A percentile compares a stretch with the other conserved stretches of the same genome.
Conservation (phyloP, 495 filamentous ascomycete species). For the Trichoderma gamsii region DNA sequence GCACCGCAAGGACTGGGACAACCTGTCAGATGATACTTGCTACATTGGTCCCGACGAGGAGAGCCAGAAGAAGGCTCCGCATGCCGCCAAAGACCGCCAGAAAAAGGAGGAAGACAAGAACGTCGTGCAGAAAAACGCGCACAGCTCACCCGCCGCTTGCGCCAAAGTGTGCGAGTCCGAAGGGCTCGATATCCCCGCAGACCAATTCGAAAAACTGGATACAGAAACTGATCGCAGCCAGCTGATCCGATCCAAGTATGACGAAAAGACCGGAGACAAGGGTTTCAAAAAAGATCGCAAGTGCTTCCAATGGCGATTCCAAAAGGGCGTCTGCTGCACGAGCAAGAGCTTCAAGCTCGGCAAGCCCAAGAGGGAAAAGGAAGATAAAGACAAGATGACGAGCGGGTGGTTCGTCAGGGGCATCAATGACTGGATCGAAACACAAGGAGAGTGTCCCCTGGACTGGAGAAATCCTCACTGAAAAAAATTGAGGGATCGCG, state of each 20-base stretch:
- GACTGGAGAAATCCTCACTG: conserved; percentile 13
- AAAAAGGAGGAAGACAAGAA: conserved; percentile 33
- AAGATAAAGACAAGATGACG: conserved; percentile 23
- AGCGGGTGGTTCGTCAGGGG: conserved; percentile 33
- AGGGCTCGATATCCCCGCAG: conserved; percentile 22
- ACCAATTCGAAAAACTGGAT: conserved; percentile 22
- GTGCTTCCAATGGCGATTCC: conserved; percentile 34
- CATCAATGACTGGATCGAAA: conserved; percentile 34
- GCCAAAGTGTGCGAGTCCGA: conserved; percentile 36
- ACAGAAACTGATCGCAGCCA: conserved; percentile 26
- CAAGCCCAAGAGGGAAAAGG: conserved; percentile 24
- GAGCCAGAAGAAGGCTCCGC: conserved; percentile 22
- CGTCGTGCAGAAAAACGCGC: conserved; percentile 31
- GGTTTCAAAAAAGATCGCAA: conserved; percentile 21
- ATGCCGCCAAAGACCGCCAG: conserved; percentile 21
- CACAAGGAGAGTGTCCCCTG: conserved; percentile 27
- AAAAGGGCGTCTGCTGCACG: conserved; percentile 32
- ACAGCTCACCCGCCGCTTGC: conserved; percentile 35
- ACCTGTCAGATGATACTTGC: conserved; percentile 36
- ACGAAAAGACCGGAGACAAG: conserved; percentile 18
- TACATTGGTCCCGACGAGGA: conserved; percentile 30
- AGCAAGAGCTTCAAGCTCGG: conserved; percentile 30
- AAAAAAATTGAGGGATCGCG: no score
- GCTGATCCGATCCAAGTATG: conserved; percentile 23
- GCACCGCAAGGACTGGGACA: conserved; percentile 39